Conservation (phyloP, 306 rosid species). For the Begonia peltatifolia region DNA sequence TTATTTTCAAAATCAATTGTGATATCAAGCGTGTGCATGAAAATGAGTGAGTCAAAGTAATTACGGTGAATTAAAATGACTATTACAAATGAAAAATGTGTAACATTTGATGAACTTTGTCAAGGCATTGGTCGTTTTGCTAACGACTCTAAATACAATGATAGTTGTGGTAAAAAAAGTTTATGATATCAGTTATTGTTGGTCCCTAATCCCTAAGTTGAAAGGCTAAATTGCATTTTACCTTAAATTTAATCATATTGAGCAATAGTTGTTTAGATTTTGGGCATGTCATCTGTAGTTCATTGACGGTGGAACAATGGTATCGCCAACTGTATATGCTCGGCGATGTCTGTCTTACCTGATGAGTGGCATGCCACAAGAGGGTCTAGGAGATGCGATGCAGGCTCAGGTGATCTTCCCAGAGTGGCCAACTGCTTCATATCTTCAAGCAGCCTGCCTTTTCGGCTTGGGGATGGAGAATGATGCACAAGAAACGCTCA, state of each 20-base stretch:
- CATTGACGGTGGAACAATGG: constrained; percentile 92
- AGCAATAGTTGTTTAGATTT: no score
- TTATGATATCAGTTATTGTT: no score
- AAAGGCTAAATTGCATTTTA: no score
- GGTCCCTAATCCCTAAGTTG: background rate
- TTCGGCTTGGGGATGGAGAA: constrained; percentile 77
- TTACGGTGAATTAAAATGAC: no score
- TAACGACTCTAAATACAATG: background rate
- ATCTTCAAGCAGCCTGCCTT: constrained; percentile 89
- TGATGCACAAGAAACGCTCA: constrained; percentile 90
- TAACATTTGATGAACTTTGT: background rate
- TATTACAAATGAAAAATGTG: no score
- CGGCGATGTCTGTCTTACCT: constrained; percentile 75
- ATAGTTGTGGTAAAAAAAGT: background rate
- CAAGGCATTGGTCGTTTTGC: background rate
- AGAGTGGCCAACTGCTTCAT: constrained; percentile 81
- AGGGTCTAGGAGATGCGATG: constrained; percentile 88
- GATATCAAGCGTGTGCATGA: no score
- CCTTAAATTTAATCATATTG: no score
- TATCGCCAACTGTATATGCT: constrained; percentile 84
- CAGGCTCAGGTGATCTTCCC: constrained; percentile 91
- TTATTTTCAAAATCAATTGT: no score
- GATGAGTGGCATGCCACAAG: constrained; percentile 67
- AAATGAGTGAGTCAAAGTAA: no score
- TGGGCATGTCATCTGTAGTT: constrained; percentile 28